A percentile compares a stretch with the other conserved stretches of the same genome.
Conservation (phyloP, 345 rosid genomes). For the Eucalyptus marginata region DNA sequence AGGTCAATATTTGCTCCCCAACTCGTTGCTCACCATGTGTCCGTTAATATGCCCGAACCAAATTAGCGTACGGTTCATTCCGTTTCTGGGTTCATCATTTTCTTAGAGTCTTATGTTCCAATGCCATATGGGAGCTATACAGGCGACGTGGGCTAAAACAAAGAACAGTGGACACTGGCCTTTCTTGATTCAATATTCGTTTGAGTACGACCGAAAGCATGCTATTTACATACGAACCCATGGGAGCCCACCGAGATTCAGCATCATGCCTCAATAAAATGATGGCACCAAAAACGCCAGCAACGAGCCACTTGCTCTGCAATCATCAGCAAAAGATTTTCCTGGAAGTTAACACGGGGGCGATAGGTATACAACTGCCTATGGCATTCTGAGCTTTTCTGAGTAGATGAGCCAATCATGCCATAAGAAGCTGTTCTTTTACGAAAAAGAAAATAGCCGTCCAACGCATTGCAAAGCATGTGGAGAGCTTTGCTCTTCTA, state of each 20-base stretch:
- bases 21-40: too few relatives aligned
- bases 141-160: too few relatives aligned
- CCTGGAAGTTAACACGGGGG: not conserved
- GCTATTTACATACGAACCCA: slow-evolving; percentile 45
- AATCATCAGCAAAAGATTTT: not conserved
- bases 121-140: too few relatives aligned
- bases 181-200: slow-evolving; percentile 51
- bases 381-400: not conserved
- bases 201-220: slow-evolving; percentile 40
- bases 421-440: not conserved
- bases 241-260: slow-evolving; percentile 51
- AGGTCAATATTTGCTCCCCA: too few relatives aligned
- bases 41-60: too few relatives aligned
- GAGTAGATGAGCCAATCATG: not conserved
- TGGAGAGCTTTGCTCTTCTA: too few relatives aligned
- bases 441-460: too few relatives aligned
- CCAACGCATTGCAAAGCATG: too few relatives aligned
- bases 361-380: not conserved
- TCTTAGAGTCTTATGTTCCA: too few relatives aligned
- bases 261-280: slow-evolving; percentile 58
- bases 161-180: slow-evolving; percentile 30
- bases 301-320: slow-evolving; percentile 76
- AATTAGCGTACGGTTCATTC: too few relatives aligned
- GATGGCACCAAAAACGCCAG: slow-evolving; percentile 32
- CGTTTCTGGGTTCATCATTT: too few relatives aligned